phyloP scores from a whole-genome alignment of 768 basidiomycete species.

The Boletus edulis region DNA sequence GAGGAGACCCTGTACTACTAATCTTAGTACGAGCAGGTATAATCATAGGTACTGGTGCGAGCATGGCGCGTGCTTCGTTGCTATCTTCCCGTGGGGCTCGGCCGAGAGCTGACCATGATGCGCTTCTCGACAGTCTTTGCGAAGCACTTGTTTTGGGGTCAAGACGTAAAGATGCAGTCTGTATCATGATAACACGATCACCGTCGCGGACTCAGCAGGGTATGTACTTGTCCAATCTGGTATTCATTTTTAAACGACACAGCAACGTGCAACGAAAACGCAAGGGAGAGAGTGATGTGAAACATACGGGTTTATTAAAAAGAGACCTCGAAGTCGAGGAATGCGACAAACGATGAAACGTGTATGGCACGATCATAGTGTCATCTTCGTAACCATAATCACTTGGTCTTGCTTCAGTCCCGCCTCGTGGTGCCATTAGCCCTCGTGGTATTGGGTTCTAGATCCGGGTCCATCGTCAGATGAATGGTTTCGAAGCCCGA shows the following conservation, averaged over 20 bases:
- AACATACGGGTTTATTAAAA: too few relatives aligned
- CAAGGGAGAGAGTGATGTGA: too few relatives aligned
- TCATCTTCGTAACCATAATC: too few relatives aligned
- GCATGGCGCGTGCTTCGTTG: not conserved
- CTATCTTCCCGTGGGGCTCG: constrained; percentile 1
- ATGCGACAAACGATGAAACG: too few relatives aligned
- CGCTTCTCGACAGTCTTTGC: not conserved
- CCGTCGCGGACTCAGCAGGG: too few relatives aligned
- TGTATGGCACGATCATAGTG: too few relatives aligned
- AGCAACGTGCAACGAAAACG: too few relatives aligned
- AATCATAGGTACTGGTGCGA: not conserved
- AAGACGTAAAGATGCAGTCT: not conserved
- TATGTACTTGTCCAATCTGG: too few relatives aligned
- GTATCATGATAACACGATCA: not conserved
- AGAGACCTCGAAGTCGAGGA: too few relatives aligned
- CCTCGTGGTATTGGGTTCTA: constrained; percentile 21
- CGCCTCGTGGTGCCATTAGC: not conserved
- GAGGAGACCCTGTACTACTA: too few relatives aligned
- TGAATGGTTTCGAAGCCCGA: constrained; percentile 53
- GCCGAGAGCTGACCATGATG: not conserved
- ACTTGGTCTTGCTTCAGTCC: not conserved
- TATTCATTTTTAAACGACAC: too few relatives aligned
- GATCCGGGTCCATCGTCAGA: constrained; percentile 38
- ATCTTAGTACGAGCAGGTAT: too few relatives aligned
- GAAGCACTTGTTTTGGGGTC: not conserved